Percentiles rank a stretch among this genome's conserved stretches.
phyloP scores from a whole-genome alignment of 495 filamentous ascomycete species.

The Penicillium coffeae region DNA sequence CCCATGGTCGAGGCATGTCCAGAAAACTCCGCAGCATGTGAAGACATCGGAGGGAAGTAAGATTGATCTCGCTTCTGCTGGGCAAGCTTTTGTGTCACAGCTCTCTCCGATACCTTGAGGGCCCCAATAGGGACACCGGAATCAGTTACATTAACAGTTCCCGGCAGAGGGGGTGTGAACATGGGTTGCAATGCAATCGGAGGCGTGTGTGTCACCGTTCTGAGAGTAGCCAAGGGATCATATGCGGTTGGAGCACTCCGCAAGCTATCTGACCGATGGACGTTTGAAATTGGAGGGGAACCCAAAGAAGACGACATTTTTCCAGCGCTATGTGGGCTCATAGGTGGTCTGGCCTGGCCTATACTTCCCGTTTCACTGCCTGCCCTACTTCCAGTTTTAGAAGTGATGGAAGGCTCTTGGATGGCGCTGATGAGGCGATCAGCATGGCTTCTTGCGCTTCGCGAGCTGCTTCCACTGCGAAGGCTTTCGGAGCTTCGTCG shows the following conservation, averaged over 20 bases:
- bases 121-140: constrained; percentile 40
- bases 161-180: constrained; percentile 23
- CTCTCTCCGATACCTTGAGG: constrained; percentile 37
- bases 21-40: not conserved
- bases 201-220: constrained; percentile 21
- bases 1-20: constrained; percentile 4
- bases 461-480: constrained; percentile 49
- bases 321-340: constrained; percentile 11
- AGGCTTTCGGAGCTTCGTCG: constrained; percentile 47
- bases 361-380: constrained; percentile 21
- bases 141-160: constrained; percentile 36
- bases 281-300: constrained; percentile 2
- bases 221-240: constrained; percentile 20
- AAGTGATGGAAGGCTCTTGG: constrained; percentile 60
- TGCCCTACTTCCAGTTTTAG: constrained; percentile 34
- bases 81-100: constrained; percentile 7
- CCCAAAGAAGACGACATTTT: constrained; percentile 15
- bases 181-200: constrained; percentile 16
- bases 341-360: constrained; percentile 1
- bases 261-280: constrained; percentile 4
- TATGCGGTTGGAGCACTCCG: constrained; percentile 2
- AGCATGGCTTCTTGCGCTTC: constrained; percentile 62
- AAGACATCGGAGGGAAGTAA: constrained; percentile 16
- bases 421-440: constrained; percentile 75
- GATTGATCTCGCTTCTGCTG: constrained; percentile 11